phyloP scores from a whole-genome alignment of 164 flowering plant species.

The Protea cynaroides region DNA sequence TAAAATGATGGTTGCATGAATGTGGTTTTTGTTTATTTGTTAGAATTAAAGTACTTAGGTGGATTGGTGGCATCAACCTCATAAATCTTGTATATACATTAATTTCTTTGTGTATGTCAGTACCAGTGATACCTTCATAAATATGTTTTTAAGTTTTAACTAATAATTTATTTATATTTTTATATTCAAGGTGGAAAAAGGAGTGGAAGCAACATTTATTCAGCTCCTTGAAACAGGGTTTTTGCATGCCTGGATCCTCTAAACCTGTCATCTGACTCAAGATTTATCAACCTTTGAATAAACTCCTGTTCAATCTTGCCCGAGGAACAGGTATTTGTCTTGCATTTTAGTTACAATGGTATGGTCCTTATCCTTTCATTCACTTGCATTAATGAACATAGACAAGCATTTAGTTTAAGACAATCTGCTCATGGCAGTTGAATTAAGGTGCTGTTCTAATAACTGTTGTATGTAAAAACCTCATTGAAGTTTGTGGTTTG shows the following conservation, averaged over 20 bases:
- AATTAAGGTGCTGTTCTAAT: neutral
- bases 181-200: constrained; percentile 72
- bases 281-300: no score
- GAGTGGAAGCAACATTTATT: constrained; percentile 81
- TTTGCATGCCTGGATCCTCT: constrained; percentile 99
- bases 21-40: neutral
- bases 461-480: neutral
- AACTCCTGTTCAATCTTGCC: no score
- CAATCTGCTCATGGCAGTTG: neutral
- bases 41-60: neutral
- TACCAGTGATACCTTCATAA: neutral
- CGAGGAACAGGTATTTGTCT: no score
- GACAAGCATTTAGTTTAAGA: neutral
- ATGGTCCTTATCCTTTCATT: constrained; percentile 9
- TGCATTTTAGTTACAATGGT: no score
- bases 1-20: neutral
- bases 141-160: neutral
- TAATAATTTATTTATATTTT: constrained; percentile 7
- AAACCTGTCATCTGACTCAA: no score
- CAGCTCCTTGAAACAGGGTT: constrained; percentile 98
- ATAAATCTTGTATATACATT: neutral
- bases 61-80: neutral
- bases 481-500: neutral
- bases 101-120: neutral
- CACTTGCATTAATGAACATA: neutral